These are phyloP conservation scores for Colletotrichum orchidophilum DNA, from an alignment of 2,329 filamentous ascomycete species.

Conservation along the genomic window DNA sequence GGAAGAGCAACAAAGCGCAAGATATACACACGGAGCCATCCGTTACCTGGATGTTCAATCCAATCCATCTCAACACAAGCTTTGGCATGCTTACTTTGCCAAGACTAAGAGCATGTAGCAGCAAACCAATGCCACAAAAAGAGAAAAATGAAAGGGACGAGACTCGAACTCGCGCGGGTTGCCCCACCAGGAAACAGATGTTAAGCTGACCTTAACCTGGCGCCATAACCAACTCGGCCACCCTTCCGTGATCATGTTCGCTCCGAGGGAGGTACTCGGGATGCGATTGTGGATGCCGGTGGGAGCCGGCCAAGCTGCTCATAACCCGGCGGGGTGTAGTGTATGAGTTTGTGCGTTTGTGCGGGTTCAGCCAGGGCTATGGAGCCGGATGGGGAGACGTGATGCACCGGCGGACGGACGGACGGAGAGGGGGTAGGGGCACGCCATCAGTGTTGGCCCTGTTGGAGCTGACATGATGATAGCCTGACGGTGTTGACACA, in stretches of 20 bases:
- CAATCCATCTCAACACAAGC: not conserved
- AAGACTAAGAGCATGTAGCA: not conserved
- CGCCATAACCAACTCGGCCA: constrained; percentile 35
- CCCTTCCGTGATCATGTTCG: constrained; percentile 15
- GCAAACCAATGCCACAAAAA: not conserved
- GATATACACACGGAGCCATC: not conserved
- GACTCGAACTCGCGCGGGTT: constrained; percentile 34
- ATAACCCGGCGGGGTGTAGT: not conserved
- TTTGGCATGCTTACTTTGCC: not conserved
- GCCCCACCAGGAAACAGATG: constrained; percentile 34
- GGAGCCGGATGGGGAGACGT: not conserved
- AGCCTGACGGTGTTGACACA: not conserved
- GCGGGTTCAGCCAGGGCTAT: constrained; percentile 6
- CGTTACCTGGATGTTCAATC: no score
- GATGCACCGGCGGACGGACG: not conserved
- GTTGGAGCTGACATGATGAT: not conserved
- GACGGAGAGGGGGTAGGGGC: no score
- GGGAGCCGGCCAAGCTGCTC: not conserved
- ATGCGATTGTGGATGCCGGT: not conserved
- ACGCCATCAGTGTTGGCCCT: no score
- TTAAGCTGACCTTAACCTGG: constrained; percentile 33
- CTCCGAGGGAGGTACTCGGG: not conserved
- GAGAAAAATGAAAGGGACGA: constrained; percentile 24
- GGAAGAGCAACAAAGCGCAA: not conserved
- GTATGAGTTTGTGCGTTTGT: not conserved